Evolutionary conservation across 1,139 yeast species (phyloP), one percentile per base, ranked within the genome.

Genomic region (Arxiozyma telluris): DNA sequence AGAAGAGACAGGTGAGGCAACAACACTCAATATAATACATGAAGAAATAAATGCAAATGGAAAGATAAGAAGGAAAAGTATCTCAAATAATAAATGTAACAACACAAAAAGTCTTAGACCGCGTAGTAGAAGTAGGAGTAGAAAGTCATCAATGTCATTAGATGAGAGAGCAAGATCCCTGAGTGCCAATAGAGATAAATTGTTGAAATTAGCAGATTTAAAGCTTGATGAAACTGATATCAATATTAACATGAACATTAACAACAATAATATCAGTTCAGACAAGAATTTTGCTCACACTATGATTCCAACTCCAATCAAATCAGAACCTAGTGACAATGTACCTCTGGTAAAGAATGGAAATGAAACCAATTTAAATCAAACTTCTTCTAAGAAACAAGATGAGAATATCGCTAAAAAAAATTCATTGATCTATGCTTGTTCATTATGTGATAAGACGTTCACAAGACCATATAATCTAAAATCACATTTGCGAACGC

Each of bases 381-480:
- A 41, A 44, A 42, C 41, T 46, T 25, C 39, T 46, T 22, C 39
- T 30, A 52, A 47, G 58, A 27, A 61, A 59, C 22, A 44, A 11
- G 44, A 18, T 17, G 49, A 39, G 18, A 43, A 44, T 41, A 42
- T 39, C 17, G 49, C 58, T 3, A 91, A 86, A 62, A 87, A 85
- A 61, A 87, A 85, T 64, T 93, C 95, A 0, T 80, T 91, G 34
- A 80, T 84, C 20, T 90, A 82, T 68, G 86, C 88, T 0, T 93
- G 98, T 69, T 83, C 84, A 57, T 70, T 87, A 51, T 93, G 98
- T 71, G 91, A 84, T 48, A 90, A 89, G 69, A 73, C 84, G 51
- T 93, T 93, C 67, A 90, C 98, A 1, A 73, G 98, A 56, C 96
- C 96, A 0, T 93, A 93, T 70, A 93, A 93, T 67, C 74, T 93